Percentiles rank a stretch among this genome's conserved stretches.
These are phyloP conservation scores for Mycena galopus DNA, from an alignment of 768 basidiomycete genomes.

Conservation along the genomic window DNA sequence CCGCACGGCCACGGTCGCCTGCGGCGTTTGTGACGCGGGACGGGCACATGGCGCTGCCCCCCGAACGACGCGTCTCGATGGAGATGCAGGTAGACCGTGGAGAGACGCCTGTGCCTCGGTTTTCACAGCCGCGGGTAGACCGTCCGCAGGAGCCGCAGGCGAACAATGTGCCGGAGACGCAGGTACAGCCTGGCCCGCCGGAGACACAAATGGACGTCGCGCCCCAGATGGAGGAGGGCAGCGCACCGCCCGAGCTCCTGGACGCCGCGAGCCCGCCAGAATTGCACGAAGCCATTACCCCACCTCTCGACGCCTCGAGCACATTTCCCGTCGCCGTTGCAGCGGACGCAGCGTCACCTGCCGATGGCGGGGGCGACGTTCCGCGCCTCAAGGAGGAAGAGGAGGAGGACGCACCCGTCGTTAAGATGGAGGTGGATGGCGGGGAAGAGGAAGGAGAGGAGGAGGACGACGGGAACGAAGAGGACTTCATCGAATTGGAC, in stretches of 20 bases:
- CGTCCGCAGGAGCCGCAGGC: not conserved
- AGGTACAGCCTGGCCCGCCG: not conserved
- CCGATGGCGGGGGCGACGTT: constrained; percentile 12
- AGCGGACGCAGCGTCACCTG: not conserved
- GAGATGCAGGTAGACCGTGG: not conserved
- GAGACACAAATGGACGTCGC: not conserved
- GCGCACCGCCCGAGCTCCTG: not conserved
- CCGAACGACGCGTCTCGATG: not conserved
- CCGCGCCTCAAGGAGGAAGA: not conserved
- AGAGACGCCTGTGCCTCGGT: not conserved
- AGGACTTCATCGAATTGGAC: constrained; percentile 51
- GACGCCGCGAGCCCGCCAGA: constrained; percentile 15
- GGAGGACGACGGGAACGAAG: constrained; percentile 52
- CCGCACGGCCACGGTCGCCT: too few relatives aligned
- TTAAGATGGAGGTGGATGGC: constrained; percentile 33
- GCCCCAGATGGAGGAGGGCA: not conserved
- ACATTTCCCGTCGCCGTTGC: not conserved
- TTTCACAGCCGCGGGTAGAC: not conserved
- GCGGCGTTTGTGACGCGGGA: not conserved
- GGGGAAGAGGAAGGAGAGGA: constrained; percentile 35
- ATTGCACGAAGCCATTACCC: constrained; percentile 30
- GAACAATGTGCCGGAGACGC: not conserved
- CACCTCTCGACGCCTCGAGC: not conserved
- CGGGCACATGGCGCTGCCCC: not conserved
- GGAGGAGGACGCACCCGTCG: not conserved